Percentiles rank a stretch among this genome's conserved stretches.
Conservation (phyloP, 108 stramenopile species). For the Stephanodiscus triporus region DNA sequence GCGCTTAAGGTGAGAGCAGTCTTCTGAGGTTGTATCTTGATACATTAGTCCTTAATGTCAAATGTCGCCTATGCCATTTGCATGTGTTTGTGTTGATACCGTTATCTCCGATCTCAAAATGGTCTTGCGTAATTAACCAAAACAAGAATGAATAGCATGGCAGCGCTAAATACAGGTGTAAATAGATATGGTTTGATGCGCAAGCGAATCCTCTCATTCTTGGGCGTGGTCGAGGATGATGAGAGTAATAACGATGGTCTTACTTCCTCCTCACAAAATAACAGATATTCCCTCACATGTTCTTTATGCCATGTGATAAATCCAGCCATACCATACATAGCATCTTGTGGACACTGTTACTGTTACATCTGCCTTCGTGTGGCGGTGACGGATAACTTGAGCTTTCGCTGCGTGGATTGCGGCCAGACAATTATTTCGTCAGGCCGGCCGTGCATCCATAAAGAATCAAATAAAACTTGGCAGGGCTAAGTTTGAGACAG, state of each 20-base stretch:
- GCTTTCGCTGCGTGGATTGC: slow-evolving; percentile 40
- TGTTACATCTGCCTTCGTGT: slow-evolving; percentile 49
- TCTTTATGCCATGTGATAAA: slow-evolving; percentile 36
- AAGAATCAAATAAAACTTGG: too few species aligned
- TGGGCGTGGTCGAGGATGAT: slow-evolving; percentile 48
- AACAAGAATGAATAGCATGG: background rate
- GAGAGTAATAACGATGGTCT: background rate
- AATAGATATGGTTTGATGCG: slow-evolving; percentile 30
- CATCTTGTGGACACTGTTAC: slow-evolving; percentile 50
- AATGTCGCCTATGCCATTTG: background rate
- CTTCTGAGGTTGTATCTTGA: background rate
- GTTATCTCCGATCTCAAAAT: background rate
- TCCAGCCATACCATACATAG: slow-evolving; percentile 48
- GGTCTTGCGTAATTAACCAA: background rate
- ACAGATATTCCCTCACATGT: slow-evolving; percentile 23
- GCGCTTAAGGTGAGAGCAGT: background rate
- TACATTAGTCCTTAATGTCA: too few species aligned
- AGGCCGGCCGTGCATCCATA: too few species aligned
- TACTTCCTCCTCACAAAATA: background rate
- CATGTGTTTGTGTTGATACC: background rate
- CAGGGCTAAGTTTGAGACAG: too few species aligned
- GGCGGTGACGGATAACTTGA: slow-evolving; percentile 49
- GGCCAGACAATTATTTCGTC: slow-evolving; percentile 24
- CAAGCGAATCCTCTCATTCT: slow-evolving; percentile 39
- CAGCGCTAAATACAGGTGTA: background rate